phyloP scores from a whole-genome alignment of 164 flowering plant species.

The Vitis rupestris region DNA sequence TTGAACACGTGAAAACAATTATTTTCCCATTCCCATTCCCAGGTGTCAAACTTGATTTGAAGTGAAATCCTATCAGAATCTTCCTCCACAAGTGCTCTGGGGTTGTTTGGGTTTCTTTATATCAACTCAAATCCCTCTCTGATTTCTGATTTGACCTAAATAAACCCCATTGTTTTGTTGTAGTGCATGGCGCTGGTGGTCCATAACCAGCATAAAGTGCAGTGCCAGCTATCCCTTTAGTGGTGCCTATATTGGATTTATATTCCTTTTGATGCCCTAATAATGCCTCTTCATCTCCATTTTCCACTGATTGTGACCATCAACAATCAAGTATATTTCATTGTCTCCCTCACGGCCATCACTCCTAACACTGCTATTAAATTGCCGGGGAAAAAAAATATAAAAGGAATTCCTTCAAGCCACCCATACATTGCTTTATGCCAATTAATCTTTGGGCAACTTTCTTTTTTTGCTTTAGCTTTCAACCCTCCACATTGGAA shows the following conservation, averaged over 20 bases:
- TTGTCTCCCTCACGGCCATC: slow-evolving; percentile 16
- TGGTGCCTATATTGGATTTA: slow-evolving; percentile 9
- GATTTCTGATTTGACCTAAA: slow-evolving; percentile 10
- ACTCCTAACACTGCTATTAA: not conserved
- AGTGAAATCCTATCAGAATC: too few species aligned
- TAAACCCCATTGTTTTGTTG: not conserved
- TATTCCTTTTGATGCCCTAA: slow-evolving; percentile 19
- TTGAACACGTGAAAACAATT: too few species aligned
- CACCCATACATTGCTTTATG: not conserved
- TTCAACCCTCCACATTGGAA: slow-evolving; percentile 1
- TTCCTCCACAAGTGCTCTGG: too few species aligned
- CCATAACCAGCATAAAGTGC: slow-evolving; percentile 8
- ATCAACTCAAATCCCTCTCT: not conserved
- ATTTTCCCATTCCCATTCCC: too few species aligned
- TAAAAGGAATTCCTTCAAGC: not conserved
- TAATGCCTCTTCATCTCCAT: slow-evolving; percentile 8
- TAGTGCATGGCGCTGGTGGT: slow-evolving; percentile 7
- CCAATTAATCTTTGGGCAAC: not conserved
- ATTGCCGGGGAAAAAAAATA: too few species aligned
- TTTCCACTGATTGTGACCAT: slow-evolving; percentile 8
- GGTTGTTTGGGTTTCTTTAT: not conserved
- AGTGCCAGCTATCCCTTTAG: slow-evolving; percentile 14
- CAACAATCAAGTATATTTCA: not conserved
- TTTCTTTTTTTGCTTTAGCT: not conserved
- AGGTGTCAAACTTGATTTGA: too few species aligned